Evolutionary conservation across 768 basidiomycete genomes (phyloP), one percentile per base, ranked within the genome.

Genomic region (Pulveroboletus frians): DNA sequence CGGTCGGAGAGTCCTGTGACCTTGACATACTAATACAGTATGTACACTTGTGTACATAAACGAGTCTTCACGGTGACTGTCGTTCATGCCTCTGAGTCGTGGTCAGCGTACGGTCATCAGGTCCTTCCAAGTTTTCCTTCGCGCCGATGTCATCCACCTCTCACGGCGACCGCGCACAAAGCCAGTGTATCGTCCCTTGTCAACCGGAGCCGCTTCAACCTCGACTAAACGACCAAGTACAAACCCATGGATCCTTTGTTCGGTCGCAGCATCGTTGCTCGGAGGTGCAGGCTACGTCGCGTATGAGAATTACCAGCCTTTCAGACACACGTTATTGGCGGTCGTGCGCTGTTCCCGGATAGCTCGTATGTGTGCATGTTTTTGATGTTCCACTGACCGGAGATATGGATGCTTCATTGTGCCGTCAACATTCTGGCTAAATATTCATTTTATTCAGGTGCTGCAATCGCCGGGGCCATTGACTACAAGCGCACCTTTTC

Each of bases 271-370:
- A 4, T 42, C 72, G 13, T 49, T 64, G 9, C 52, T 73, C 2
- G 62, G 61, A 9, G 71, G 71, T 6, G 60, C 54, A 4, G 62
- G 64, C 1, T 69, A 65, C 31, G 46, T 76, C 44, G 77, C 81
- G 13, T 95, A 91, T 67, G 69, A 90, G 50, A 76, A 79, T 29
- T 78, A 74, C 51, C 77, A 86, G 47, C 83, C 91, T 1, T 83
- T 91, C 60, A 76, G 91, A 37, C 86, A 95, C 68, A 71, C 80
- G 3, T 66, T 78, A 6, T 73, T 95, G 44, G 92, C 94, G 10
- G 71, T 77, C 20, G 71, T 82, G 38, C 79, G 95, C 49, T 94
- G 92, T 64, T 84, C 85, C 3, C 77, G 89, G 43, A 78, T 96
- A 46, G 92, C 85, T 45, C 71, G 80, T 77, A 69, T 68, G 69